phyloP scores from a whole-genome alignment of 805 yeast genomes.

The Tetrapisispora iriomotensis region DNA sequence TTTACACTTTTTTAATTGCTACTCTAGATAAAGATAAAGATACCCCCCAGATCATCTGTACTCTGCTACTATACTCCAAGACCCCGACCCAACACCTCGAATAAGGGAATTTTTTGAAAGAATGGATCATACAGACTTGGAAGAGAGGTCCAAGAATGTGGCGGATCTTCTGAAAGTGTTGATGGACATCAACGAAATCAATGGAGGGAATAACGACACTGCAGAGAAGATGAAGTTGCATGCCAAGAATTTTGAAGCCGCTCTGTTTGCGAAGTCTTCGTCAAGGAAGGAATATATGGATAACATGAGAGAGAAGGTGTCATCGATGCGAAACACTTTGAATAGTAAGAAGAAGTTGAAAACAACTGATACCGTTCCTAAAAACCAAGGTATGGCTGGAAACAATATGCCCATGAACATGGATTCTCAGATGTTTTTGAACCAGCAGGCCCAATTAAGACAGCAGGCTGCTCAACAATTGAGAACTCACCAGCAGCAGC shows the following conservation, averaged over 20 bases:
- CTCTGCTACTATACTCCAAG: too few species aligned
- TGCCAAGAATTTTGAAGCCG: slow-evolving; percentile 66
- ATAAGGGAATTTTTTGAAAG: too few species aligned
- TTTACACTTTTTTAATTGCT: too few species aligned
- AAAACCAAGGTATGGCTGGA: slow-evolving; percentile 18
- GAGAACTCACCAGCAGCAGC: slow-evolving; percentile 22
- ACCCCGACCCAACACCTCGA: too few species aligned
- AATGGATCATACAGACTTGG: slow-evolving; percentile 7
- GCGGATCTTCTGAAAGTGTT: slow-evolving; percentile 26
- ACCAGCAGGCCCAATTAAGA: slow-evolving; percentile 44
- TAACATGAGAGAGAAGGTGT: slow-evolving; percentile 36
- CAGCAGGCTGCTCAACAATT: slow-evolving; percentile 42
- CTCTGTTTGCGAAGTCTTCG: slow-evolving; percentile 48
- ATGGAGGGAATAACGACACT: slow-evolving; percentile 29
- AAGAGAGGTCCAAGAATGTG: slow-evolving; percentile 28
- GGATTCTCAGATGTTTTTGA: slow-evolving; percentile 32
- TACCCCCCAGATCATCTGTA: too few species aligned
- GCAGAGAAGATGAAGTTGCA: slow-evolving; percentile 38
- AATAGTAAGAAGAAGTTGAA: slow-evolving; percentile 17
- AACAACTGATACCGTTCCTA: slow-evolving; percentile 12
- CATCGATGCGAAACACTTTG: slow-evolving; percentile 32
- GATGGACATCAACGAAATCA: slow-evolving; percentile 29
- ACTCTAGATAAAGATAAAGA: too few species aligned
- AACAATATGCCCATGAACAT: slow-evolving; percentile 20
- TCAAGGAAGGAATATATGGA: slow-evolving; percentile 46